Evolutionary conservation across 164 flowering plant species (phyloP).

Genomic region (Nelumbo lutea): DNA sequence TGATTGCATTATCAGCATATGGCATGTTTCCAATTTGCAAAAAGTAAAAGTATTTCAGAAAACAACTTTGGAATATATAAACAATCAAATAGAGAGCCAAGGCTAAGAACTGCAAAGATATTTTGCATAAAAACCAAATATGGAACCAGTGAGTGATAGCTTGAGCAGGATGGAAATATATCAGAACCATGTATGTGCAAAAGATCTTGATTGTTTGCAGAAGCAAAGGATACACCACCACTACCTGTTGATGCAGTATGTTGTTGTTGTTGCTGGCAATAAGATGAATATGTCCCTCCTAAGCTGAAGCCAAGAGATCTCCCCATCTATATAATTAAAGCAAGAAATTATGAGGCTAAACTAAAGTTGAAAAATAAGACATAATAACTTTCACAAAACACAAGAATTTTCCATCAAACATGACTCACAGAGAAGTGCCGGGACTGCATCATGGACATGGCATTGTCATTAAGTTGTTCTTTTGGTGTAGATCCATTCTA

Average conservation of each 20-base stretch:
- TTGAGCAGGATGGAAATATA: neutral
- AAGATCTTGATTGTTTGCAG: conserved; percentile 19
- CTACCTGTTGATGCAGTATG: conserved; percentile 23
- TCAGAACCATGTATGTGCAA: conserved; percentile 25
- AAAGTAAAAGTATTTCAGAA: no score
- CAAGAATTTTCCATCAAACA: neutral
- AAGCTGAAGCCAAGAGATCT: conserved; percentile 23
- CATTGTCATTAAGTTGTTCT: conserved; percentile 33
- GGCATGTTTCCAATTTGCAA: no score
- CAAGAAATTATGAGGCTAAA: neutral
- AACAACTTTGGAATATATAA: no score
- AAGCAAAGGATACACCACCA: conserved; percentile 16
- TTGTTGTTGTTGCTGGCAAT: conserved; percentile 24
- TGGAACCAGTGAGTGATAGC: conserved; percentile 9
- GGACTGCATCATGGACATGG: conserved; percentile 29
- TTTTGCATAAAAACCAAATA: neutral
- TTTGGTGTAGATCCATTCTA: conserved; percentile 35
- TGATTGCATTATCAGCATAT: no score
- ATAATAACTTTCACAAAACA: no score
- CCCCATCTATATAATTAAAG: conserved; percentile 18
- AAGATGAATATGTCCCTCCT: conserved; percentile 27
- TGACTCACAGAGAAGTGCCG: conserved; percentile 32
- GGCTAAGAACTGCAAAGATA: no score
- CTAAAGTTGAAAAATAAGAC: neutral
- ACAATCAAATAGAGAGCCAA: no score